Evolutionary conservation across 768 basidiomycete species (phyloP).

Genomic region (Leucocoprinus leucothites): DNA sequence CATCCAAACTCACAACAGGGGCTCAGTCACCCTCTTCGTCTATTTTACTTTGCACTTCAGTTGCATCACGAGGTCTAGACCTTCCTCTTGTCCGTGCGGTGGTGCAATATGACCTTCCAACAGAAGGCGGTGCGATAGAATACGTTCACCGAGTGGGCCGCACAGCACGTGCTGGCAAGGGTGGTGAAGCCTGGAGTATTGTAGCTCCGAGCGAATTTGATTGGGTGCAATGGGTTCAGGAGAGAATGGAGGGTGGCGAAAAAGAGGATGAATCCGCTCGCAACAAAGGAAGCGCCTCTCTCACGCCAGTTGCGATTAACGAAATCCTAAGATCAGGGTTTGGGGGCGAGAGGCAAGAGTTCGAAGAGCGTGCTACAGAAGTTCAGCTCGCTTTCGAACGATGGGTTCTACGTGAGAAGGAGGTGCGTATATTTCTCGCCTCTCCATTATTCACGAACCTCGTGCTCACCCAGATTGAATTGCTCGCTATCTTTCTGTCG

Average conservation of each 20-base stretch:
- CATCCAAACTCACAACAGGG: conserved; percentile 16
- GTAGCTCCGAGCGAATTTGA: conserved; percentile 81
- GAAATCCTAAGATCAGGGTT: conserved; percentile 76
- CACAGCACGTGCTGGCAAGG: conserved; percentile 93
- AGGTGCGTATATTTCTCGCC: conserved; percentile 39
- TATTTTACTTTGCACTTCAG: conserved; percentile 91
- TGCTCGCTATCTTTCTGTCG: neutral
- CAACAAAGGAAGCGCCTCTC: conserved; percentile 32
- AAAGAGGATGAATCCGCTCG: conserved; percentile 18
- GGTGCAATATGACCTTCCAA: conserved; percentile 95
- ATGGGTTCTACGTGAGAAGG: conserved; percentile 77
- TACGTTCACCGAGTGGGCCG: conserved; percentile 97
- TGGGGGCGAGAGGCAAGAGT: conserved; percentile 78
- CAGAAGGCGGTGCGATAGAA: conserved; percentile 94
- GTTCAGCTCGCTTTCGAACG: conserved; percentile 94
- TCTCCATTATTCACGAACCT: conserved; percentile 4
- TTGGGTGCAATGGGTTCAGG: conserved; percentile 91
- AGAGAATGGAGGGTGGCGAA: conserved; percentile 65
- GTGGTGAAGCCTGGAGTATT: conserved; percentile 95
- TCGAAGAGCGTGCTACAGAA: conserved; percentile 88
- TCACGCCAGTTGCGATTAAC: conserved; percentile 66
- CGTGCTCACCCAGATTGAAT: conserved; percentile 1
- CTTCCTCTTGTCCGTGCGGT: conserved; percentile 92
- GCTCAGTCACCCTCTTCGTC: conserved; percentile 41
- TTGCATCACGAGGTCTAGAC: conserved; percentile 97